Evolutionary conservation across 1,284 basidiomycete genomes (phyloP).

Genomic region (Peniophora sp.): DNA sequence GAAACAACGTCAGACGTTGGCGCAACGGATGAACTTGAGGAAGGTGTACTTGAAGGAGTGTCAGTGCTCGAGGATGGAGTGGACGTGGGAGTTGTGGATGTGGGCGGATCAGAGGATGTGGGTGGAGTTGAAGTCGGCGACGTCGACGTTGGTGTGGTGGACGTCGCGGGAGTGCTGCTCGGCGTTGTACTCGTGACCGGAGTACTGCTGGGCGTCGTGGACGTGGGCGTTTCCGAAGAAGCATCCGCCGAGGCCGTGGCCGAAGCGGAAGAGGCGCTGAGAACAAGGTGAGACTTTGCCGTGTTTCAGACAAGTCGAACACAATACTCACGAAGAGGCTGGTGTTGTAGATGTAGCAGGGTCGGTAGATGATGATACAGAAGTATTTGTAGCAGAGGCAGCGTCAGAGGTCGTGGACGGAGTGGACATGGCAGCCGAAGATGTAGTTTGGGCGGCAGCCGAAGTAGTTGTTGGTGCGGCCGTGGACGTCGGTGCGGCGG

Average conservation of each 20-base stretch:
- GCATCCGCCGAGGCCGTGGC: constrained; percentile 12
- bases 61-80: constrained; percentile 6
- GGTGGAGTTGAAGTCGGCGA: neutral
- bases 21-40: constrained; percentile 8
- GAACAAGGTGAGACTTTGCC: neutral
- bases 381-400: neutral
- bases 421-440: neutral
- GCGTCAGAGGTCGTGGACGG: constrained; percentile 1
- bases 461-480: constrained; percentile 10
- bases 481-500: constrained; percentile 5
- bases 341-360: constrained; percentile 12
- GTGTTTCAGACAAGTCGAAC: neutral
- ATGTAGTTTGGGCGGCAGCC: neutral
- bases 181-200: constrained; percentile 6
- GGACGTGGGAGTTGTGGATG: constrained; percentile 7
- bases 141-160: constrained; percentile 1
- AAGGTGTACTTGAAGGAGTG: constrained; percentile 2
- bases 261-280: constrained; percentile 9
- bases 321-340: neutral
- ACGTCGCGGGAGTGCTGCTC: constrained; percentile 4
- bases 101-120: neutral
- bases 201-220: constrained; percentile 9
- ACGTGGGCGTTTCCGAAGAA: constrained; percentile 9
- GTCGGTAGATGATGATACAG: constrained; percentile 5
- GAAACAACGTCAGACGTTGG: constrained; percentile 10